Evolutionary conservation across 1,139 yeast species (phyloP), one percentile per base, ranked within the genome.

Genomic region (Kodamaea arcana): DNA sequence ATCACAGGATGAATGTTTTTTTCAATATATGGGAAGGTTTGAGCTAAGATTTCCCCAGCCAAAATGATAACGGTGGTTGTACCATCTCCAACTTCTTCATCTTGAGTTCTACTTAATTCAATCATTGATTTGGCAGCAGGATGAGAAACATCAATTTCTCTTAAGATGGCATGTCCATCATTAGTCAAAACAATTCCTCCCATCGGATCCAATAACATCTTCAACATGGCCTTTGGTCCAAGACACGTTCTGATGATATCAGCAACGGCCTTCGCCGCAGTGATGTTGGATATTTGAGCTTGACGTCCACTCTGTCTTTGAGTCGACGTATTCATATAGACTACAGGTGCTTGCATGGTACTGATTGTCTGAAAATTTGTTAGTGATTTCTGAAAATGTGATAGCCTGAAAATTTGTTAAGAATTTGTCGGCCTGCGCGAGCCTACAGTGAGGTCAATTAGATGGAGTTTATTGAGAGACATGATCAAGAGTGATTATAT

Each of bases 111-210:
- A 51, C 94, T 82, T 49, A 94, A 75, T 64, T 94, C 98, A 56
- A 94, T 85, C 97, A 94, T 94, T 23, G 95, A 84, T 65, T 94
- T 94, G 35, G 99, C 98, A 7, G 98, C 98, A 4, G 99, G 98
- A 56, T 88, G 97, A 3, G 94, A 84, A 40, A 86, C 95, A 54
- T 86, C 95, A 44, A 86, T 85, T 58, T 86, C 95, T 52, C 95
- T 73, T 48, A 86, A 68, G 40, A 86, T 86, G 9, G 95, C 97
- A 59, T 90, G 97, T 6, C 99, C 99, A 59, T 94, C 99, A 62
- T 94, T 94, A 38, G 99, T 94, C 47, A 94, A 72, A 14, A 92
- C 97, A 45, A 94, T 85, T 25, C 98, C 98, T 22, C 99, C 99
- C 92, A 92, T 90, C 36, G 98, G 98, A 59, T 94, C 99, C 47